Conservation (phyloP, 352 stramenopile species). For the Phytophthora podocarpi region DNA sequence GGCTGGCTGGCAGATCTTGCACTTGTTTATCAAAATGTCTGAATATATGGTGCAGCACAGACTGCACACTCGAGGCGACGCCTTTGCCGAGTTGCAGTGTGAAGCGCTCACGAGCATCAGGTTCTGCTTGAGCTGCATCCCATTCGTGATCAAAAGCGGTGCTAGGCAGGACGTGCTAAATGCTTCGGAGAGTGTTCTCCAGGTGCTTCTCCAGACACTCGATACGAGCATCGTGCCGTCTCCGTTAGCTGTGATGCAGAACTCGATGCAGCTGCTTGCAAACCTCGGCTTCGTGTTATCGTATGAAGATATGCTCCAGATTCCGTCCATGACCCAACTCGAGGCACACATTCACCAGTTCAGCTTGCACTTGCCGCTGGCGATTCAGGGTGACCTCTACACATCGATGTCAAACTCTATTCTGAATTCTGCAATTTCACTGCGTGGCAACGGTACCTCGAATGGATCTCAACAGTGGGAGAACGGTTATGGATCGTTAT, state of each 20-base stretch:
- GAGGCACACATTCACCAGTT: slow-evolving; percentile 77
- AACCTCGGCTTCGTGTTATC: slow-evolving; percentile 69
- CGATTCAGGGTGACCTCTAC: slow-evolving; percentile 80
- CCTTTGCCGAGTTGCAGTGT: slow-evolving; percentile 65
- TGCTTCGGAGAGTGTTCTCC: slow-evolving; percentile 54
- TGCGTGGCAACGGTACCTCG: slow-evolving; percentile 37
- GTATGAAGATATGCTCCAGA: slow-evolving; percentile 68
- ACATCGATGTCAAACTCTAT: slow-evolving; percentile 84
- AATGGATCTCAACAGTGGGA: slow-evolving; percentile 48
- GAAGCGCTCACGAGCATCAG: slow-evolving; percentile 68
- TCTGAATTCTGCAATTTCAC: slow-evolving; percentile 74
- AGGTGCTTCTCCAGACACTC: slow-evolving; percentile 60
- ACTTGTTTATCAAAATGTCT: slow-evolving; percentile 64
- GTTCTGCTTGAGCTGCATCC: slow-evolving; percentile 61
- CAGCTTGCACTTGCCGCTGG: slow-evolving; percentile 66
- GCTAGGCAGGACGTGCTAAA: slow-evolving; percentile 58
- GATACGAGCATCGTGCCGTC: slow-evolving; percentile 73
- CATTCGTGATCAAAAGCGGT: slow-evolving; percentile 62
- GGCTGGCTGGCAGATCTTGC: slow-evolving; percentile 67
- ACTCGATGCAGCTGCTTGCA: slow-evolving; percentile 69
- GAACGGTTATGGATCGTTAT: slow-evolving; percentile 58
- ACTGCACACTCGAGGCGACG: slow-evolving; percentile 57
- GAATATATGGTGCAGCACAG: slow-evolving; percentile 68
- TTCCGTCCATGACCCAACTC: slow-evolving; percentile 75
- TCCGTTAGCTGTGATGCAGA: slow-evolving; percentile 64